Base-by-base conservation (phyloP, 306 rosid genomes). In the Glycine soja region DNA sequence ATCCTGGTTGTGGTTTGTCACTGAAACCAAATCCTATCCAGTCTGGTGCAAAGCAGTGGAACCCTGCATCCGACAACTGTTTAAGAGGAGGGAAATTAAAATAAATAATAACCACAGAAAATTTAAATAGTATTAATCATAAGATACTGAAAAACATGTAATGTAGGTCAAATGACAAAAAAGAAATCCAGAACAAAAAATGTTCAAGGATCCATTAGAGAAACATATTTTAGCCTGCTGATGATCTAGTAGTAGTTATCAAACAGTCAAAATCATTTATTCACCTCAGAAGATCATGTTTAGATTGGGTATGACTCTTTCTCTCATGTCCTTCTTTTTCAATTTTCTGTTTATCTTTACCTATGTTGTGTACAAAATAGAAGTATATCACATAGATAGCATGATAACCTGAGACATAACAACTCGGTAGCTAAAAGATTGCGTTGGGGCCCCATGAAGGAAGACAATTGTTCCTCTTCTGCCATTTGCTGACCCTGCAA, bases 11-110 rank as follows among this genome's bases (percentile, higher is more conserved):
- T 12, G 99, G 99, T 69, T 91, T 93, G 87, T 95, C 99, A 78
- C 98, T 95, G 89, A 95, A 95, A 79, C 99, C 99, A 79, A 93
- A 95, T 82, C 99, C 99, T 80, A 93, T 91, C 99, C 99, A 95
- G 73, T 95, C 99, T 15, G 98, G 99, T 70, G 99, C 99, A 79
- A 90, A 88, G 88, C 99, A 95, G 75, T 86, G 99, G 85, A 95
- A 95, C 56, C 99, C 99, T 59, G 85, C 70, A 45, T 87, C 94
- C 11, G 97, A 81, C 88, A 95, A 72, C 99, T 95, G 87, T 78
- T 54, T 46, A 73, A 81, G 77, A 71, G 73, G 65, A 72, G 77
- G 52, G 79, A 77, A 62, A 77, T 77, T 57, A 53, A 74, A 42
- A 15, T 43, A 30, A 8, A 52, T 51, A 68, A 48, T 2, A 34